Base-by-base conservation (phyloP, 1,284 basidiomycete species). In the Puccinia coronata region DNA sequence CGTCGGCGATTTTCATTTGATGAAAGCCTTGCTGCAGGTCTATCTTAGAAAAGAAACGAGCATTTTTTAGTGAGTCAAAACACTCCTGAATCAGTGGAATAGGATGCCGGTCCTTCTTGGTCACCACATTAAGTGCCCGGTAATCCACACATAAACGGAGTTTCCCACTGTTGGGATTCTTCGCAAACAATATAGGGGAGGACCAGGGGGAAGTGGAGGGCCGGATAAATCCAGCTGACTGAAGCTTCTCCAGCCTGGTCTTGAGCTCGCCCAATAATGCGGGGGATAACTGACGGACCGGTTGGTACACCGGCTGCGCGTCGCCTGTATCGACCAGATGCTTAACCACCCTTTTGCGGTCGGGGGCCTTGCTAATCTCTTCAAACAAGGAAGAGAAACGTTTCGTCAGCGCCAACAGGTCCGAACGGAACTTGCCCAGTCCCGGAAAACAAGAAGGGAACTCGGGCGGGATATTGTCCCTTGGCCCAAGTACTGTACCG, bases 201-300 rank as follows among this genome's bases (percentile, higher is more conserved):
- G 71, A 73, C 71, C 71, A 73, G 20, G 71, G 18, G 23, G 69
- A 71, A 3, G 69, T 71, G 31, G 69, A 71, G 69, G 69, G 69
- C 51, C 47, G 49, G 20, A 72, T 57, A 41, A 73, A 73, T 39
- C 71, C 71, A 36, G 51, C 57, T 23, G 2, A 23, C 34, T 73
- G 49, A n/a, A 73, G 28, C 3, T 36, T 41, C 9, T 49, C 71
- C 16, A 73, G 16, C 25, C 39, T 31, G 4, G 2, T 31, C 16
- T 57, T 51, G 14, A 73, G 51, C 20, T 73, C 71, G 2, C 36
- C 49, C 23, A 73, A 16, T 8, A 73, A 34, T 12, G 57, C 51
- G 14, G 71, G 71, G 4, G 34, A 73, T 23, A 73, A 18, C 18
- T 53, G 47, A 3, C 71, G 9, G 14, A 73, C 71, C 23, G 71